Percentiles rank a stretch among this genome's conserved stretches.
phyloP scores from a whole-genome alignment of 352 stramenopile species.

The Stephanocyclus meneghinianus region DNA sequence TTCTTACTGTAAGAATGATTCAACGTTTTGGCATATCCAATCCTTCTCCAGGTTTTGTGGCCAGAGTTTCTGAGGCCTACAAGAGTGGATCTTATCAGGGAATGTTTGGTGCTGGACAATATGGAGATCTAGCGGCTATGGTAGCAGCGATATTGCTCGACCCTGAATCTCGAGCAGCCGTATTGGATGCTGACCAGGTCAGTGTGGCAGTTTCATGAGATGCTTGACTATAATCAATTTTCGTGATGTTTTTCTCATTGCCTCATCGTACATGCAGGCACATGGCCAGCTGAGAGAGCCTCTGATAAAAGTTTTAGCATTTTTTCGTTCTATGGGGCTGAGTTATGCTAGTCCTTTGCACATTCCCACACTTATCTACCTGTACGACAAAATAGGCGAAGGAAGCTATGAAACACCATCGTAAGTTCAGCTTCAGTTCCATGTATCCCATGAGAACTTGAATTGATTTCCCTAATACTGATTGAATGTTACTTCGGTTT shows the following conservation, averaged over 20 bases:
- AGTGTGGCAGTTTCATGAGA: conserved; percentile 51
- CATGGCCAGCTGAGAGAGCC: conserved; percentile 34
- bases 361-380: conserved; percentile 29
- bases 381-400: conserved; percentile 29
- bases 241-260: conserved; percentile 17
- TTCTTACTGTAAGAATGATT: conserved; percentile 66
- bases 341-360: conserved; percentile 28
- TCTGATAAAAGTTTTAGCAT: conserved; percentile 45
- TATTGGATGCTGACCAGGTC: conserved; percentile 63
- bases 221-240: conserved; percentile 26
- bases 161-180: conserved; percentile 54
- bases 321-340: conserved; percentile 44
- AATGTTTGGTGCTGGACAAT: conserved; percentile 56
- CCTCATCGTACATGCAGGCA: not conserved
- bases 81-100: conserved; percentile 45
- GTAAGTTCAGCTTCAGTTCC: not conserved
- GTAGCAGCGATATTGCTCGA: conserved; percentile 74
- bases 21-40: conserved; percentile 75
- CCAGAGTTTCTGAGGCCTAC: conserved; percentile 65
- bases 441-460: not conserved
- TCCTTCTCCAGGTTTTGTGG: conserved; percentile 67
- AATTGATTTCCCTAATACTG: not conserved
- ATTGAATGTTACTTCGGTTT: not conserved
- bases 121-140: conserved; percentile 70
- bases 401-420: conserved; percentile 23